Evolutionary conservation across 345 rosid genomes (phyloP), one percentile per base, ranked within the genome.

Genomic region (Viola odorata): DNA sequence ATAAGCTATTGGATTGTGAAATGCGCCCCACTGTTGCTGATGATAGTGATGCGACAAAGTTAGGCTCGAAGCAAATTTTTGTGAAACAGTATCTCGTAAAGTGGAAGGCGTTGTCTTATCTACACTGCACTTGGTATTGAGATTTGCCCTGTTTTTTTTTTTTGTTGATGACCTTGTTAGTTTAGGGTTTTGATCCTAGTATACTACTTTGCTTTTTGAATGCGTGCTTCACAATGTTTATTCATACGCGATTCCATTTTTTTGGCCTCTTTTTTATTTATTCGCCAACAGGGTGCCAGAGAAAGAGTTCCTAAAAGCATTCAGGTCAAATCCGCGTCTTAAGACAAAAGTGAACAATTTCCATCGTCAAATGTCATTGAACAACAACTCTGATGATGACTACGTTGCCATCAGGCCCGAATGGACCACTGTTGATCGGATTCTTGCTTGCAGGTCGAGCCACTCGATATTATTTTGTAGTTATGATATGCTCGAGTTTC

Each of bases 391-490:
- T 15, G 99, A 88, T 55, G 99, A 95, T 66, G 97, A 95, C 44
- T 80, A 78, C 68, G 88, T 89, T 64, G 85, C 99, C 61, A 91
- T 95, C 67, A 79, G 99, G 61, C 85, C 96, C 23, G 99, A 95
- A 79, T 91, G 99, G 99, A 95, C 97, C 13, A 91, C 95, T 32
- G 92, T 95, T 81, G 99, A 95, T 73, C 91, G 99, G 58, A 84
- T 95, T 75, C 79, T 95, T 79, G 91, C 95, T 65, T 72, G 82
- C 95, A 95, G 99, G 97, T 90, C 40, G 47, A 52, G 45, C 55
- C 39, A 39, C 51, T 11, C 67, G 51, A 15, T 45, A 36, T 23
- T 58, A n/a, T 37, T 15, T 39, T 17, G 3, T 44, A 13, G 36
- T 63, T 7, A 37, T 5, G 17, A 57, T 67, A 32, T 50, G 8